These are phyloP conservation scores for Fragaria vesca DNA, from an alignment of 306 rosid genomes.

Conservation along the genomic window DNA sequence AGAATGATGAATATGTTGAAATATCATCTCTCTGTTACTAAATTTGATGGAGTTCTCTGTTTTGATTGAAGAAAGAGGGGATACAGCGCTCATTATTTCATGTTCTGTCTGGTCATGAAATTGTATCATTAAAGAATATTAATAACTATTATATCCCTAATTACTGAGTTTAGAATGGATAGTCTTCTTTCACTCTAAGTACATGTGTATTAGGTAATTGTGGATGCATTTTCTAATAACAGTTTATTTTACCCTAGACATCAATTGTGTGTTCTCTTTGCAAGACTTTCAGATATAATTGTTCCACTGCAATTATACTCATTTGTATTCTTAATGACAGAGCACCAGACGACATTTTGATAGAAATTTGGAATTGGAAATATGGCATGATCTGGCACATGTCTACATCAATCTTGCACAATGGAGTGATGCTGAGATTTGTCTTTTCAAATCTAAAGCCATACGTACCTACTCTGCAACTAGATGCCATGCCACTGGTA, in stretches of 20 bases:
- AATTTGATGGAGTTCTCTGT: neutral
- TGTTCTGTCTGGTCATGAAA: neutral
- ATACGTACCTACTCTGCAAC: conserved; percentile 53
- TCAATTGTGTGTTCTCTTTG: neutral
- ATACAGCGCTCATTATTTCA: neutral
- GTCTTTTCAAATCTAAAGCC: conserved; percentile 74
- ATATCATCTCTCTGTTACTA: conserved; percentile 3
- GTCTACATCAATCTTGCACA: conserved; percentile 61
- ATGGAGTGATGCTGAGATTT: conserved; percentile 78
- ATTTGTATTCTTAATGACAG: conserved; percentile 39
- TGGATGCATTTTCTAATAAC: neutral
- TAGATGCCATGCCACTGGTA: conserved; percentile 74
- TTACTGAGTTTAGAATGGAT: neutral
- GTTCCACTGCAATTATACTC: neutral
- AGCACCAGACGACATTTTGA: conserved; percentile 41
- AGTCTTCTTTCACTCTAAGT: neutral
- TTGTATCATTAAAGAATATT: neutral
- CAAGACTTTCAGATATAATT: neutral
- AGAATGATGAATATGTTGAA: neutral
- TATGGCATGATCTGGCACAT: conserved; percentile 83
- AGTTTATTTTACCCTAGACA: neutral
- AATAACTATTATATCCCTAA: neutral
- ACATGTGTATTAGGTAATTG: neutral
- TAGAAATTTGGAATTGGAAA: conserved; percentile 68
- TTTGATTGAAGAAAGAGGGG: neutral